These are phyloP conservation scores for Yarrowia sp. DNA, from an alignment of 805 yeast species.

Conservation along the genomic window DNA sequence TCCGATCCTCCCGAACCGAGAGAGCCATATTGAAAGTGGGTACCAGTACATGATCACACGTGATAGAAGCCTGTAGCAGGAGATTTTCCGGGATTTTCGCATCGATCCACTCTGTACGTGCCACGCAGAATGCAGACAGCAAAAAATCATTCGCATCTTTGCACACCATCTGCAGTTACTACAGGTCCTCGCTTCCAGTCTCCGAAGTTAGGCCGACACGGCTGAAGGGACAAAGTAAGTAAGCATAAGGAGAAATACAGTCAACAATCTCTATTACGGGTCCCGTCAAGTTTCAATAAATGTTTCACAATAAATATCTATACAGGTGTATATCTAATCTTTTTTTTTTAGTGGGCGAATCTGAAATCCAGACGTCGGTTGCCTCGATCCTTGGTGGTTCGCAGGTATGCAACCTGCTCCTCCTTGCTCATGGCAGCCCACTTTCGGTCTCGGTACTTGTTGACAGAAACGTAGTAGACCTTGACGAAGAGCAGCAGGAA, in stretches of 20 bases:
- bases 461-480: slow-evolving; percentile 39
- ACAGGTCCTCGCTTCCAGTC: not conserved
- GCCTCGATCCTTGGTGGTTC: slow-evolving; percentile 52
- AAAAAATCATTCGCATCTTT: too few relatives aligned
- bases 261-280: too few relatives aligned
- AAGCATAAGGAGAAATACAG: not conserved
- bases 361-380: slow-evolving; percentile 56
- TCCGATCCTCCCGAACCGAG: slow-evolving; percentile 17
- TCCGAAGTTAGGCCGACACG: slow-evolving; percentile 10
- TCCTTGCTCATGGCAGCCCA: slow-evolving; percentile 55
- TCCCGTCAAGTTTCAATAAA: too few relatives aligned
- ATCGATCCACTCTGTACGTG: too few relatives aligned
- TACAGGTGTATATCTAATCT: not conserved
- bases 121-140: too few relatives aligned
- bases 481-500: slow-evolving; percentile 34
- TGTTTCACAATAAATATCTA: slow-evolving; percentile 11
- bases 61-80: not conserved
- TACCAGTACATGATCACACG: not conserved
- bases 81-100: not conserved
- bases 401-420: slow-evolving; percentile 50
- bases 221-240: not conserved
- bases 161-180: too few relatives aligned
- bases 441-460: slow-evolving; percentile 40
- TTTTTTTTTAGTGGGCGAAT: slow-evolving; percentile 36
- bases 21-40: not conserved